Evolutionary conservation across 305 asterid genomes (phyloP).

Genomic region (Fraxinus sp.): DNA sequence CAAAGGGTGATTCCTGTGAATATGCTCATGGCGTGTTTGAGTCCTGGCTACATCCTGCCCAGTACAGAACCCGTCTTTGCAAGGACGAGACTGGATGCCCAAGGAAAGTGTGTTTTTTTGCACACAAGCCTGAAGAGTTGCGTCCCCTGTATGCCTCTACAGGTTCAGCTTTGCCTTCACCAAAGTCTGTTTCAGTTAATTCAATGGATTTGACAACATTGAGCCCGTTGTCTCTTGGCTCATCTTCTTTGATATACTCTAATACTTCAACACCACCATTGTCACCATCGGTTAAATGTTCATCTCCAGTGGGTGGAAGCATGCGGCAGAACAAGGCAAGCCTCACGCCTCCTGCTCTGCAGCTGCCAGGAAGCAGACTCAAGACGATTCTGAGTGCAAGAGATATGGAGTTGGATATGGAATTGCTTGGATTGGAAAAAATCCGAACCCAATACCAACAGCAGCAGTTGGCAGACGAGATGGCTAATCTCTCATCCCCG

Average conservation of each 20-base stretch:
- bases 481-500: conserved; percentile 60
- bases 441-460: conserved; percentile 45
- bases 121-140: conserved; percentile 60
- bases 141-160: conserved; percentile 66
- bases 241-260: conserved; percentile 38
- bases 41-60: conserved; percentile 79
- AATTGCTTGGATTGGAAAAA: conserved; percentile 50
- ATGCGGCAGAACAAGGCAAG: conserved; percentile 58
- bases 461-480: conserved; percentile 62
- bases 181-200: conserved; percentile 35
- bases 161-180: conserved; percentile 75
- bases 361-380: conserved; percentile 62
- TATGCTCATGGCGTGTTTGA: conserved; percentile 74
- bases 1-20: conserved; percentile 54
- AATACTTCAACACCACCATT: conserved; percentile 45
- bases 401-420: conserved; percentile 51
- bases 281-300: conserved; percentile 44
- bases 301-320: conserved; percentile 61
- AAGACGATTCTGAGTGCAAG: conserved; percentile 48
- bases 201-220: conserved; percentile 43
- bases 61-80: conserved; percentile 63
- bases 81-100: conserved; percentile 70
- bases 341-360: conserved; percentile 50
- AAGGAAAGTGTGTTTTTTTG: conserved; percentile 78
- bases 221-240: conserved; percentile 53